Evolutionary conservation across 495 filamentous ascomycete species (phyloP).

Genomic region (Podospora pseudocomata): DNA sequence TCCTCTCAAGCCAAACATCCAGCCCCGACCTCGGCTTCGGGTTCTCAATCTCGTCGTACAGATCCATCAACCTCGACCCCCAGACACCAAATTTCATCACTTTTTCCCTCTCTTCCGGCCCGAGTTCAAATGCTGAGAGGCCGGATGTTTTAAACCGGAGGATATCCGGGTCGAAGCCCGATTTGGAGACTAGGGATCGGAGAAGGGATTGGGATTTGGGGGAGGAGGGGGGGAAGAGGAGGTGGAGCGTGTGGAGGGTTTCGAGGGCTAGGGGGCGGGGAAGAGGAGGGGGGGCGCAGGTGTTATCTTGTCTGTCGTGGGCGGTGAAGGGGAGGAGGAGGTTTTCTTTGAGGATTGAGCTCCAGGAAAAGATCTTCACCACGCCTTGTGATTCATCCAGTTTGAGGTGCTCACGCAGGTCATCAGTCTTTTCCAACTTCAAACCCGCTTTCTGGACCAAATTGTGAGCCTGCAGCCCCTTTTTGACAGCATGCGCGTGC

Average conservation of each 20-base stretch:
- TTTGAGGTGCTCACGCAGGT: slow-evolving; percentile 33
- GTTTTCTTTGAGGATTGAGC: slow-evolving; percentile 35
- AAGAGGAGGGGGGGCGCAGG: slow-evolving; percentile 12
- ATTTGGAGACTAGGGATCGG: slow-evolving; percentile 31
- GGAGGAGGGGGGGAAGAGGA: slow-evolving; percentile 35
- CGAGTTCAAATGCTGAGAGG: neutral
- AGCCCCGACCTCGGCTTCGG: slow-evolving; percentile 36
- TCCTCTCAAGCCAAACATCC: slow-evolving; percentile 38
- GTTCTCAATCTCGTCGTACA: slow-evolving; percentile 41
- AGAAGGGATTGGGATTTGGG: slow-evolving; percentile 33
- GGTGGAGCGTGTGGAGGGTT: slow-evolving; percentile 34
- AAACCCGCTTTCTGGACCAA: slow-evolving; percentile 32
- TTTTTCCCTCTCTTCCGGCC: slow-evolving; percentile 18
- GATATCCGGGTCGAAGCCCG: slow-evolving; percentile 31
- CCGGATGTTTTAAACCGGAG: slow-evolving; percentile 14
- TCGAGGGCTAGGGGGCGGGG: slow-evolving; percentile 37
- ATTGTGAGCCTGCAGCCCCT: slow-evolving; percentile 28
- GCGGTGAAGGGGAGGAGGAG: slow-evolving; percentile 26
- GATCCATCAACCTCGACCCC: slow-evolving; percentile 32
- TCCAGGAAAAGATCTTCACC: slow-evolving; percentile 34
- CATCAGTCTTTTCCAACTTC: slow-evolving; percentile 32
- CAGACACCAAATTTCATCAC: slow-evolving; percentile 31
- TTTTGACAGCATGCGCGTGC: slow-evolving; percentile 20
- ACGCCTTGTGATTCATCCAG: slow-evolving; percentile 29
- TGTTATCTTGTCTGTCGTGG: neutral